phyloP scores from a whole-genome alignment of 331 rosid species.

The Stylosanthes scabra region DNA sequence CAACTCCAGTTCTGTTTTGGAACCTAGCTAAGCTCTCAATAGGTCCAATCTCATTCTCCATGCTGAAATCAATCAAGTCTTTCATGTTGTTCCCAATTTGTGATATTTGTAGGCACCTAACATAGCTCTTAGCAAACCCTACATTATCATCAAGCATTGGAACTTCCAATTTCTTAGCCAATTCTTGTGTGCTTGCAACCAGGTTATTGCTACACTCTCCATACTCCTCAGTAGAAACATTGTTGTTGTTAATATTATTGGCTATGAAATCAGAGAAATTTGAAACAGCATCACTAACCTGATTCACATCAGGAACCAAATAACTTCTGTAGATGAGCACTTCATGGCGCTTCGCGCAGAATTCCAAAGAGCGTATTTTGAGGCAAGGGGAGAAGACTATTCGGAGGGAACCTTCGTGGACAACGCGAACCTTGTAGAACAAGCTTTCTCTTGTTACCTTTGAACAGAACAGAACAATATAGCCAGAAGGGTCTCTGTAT shows the following conservation, averaged over 20 bases:
- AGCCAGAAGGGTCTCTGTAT: no score
- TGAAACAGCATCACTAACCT: neutral
- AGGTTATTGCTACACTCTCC: neutral
- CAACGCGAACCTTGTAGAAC: no score
- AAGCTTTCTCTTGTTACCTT: no score
- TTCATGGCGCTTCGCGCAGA: neutral
- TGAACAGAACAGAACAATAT: no score
- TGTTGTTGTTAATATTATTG: no score
- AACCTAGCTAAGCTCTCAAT: conserved; percentile 7
- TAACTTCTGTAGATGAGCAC: neutral
- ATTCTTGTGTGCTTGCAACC: neutral
- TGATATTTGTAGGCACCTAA: conserved; percentile 68
- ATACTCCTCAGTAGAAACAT: neutral
- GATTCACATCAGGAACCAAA: neutral
- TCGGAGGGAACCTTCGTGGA: no score
- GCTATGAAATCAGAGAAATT: neutral
- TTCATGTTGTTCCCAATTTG: conserved; percentile 98
- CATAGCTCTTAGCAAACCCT: neutral
- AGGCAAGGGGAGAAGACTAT: neutral
- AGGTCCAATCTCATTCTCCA: conserved; percentile 75
- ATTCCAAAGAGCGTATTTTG: neutral
- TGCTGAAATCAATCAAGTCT: conserved; percentile 97
- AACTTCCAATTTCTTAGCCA: neutral
- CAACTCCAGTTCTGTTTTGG: neutral
- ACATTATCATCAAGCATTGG: neutral